Evolutionary conservation across 208 protist species (phyloP).

Genomic region (Acanthamoeba triangularis): DNA sequence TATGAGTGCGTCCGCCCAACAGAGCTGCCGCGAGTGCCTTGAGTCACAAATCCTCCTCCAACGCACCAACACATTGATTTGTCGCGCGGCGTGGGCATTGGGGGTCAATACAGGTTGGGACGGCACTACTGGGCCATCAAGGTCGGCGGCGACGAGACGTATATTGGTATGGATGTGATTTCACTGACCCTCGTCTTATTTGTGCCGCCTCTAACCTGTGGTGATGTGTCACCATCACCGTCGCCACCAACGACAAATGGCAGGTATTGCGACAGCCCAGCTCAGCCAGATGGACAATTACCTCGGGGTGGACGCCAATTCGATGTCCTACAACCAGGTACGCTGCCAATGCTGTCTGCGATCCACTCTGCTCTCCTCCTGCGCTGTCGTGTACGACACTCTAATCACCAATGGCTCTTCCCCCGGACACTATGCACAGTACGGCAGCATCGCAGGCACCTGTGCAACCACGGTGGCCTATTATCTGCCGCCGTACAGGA

Average conservation of each 20-base stretch:
- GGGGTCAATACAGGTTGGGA: background rate
- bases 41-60: too few relatives aligned
- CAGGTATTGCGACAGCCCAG: background rate
- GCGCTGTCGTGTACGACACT: background rate
- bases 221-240: background rate
- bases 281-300: background rate
- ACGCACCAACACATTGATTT: background rate
- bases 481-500: background rate
- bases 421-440: background rate
- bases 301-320: background rate
- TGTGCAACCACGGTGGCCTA: background rate
- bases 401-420: background rate
- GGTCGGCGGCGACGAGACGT: constrained; percentile 15
- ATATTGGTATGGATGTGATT: background rate
- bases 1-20: background rate
- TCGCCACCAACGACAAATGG: background rate
- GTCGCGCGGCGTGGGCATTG: background rate
- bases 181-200: too few relatives aligned
- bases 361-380: background rate
- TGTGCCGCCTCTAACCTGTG: background rate
- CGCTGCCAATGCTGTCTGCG: background rate
- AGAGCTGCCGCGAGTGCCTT: background rate
- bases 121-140: background rate
- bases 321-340: background rate
- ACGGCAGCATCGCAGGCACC: background rate